Evolutionary conservation across 2,329 filamentous ascomycete genomes (phyloP), one percentile per base, ranked within the genome.

Genomic region (Orbilia javanica): DNA sequence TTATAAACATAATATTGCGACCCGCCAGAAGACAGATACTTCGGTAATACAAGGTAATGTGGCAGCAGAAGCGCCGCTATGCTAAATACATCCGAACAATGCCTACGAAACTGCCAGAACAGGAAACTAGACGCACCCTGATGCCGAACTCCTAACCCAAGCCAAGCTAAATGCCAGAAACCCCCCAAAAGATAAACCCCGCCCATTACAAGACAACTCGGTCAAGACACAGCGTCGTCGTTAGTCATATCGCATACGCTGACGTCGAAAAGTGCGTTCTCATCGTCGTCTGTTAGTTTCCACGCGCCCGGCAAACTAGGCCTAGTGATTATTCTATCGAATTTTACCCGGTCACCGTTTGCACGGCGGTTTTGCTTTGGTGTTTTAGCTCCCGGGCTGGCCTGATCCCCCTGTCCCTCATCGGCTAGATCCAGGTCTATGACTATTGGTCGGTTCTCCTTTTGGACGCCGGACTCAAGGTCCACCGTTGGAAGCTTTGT

Each of bases 271-370:
- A 77, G 39, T 18, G 66, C 52, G 15, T 71, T 62, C 20, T 67
- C 66, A 29, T 77, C 73, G 1, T 63, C 39, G 4, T 22, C 42
- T 0, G 70, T 25, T 1, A 65, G 48, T 8, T 77, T 77, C 73
- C 73, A 77, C 15, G 66, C 50, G 10, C 73, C 73, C 4, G 73
- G 73, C 34, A 77, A 39, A n/a, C 73, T 77, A 3, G 64, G 57
- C 18, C 73, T 27, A 1, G 73, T 62, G 22, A 71, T 44, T 10
- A 71, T 68, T 29, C 67, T 77, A 13, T 53, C 31, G 22, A 44
- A 18, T 34, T 63, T 62, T 31, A 8, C 39, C 8, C 31, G 53
- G 6, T 31, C 34, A 27, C 20, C 22, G 5, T 25, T 27, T 11
- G 11, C n/a, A n/a, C 39, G 55, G 27, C 18, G n/a, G 22, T 44